A percentile compares a stretch with the other conserved stretches of the same genome.
phyloP scores from a whole-genome alignment of 225 moss, liverwort and hornwort species.

The Sphagnum tenellum region DNA sequence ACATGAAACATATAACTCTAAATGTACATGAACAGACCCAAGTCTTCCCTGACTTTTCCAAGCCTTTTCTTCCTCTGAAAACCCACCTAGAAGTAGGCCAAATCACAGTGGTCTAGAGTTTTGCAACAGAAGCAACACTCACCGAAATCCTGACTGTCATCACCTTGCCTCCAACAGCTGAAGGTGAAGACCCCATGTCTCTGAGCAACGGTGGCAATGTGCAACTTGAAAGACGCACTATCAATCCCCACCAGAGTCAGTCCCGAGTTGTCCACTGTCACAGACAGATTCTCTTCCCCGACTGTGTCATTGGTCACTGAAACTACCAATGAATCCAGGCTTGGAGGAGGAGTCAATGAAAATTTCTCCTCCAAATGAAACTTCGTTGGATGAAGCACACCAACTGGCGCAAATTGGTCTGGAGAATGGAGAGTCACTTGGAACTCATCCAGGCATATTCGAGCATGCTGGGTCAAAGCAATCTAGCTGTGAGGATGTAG shows the following conservation, averaged over 20 bases:
- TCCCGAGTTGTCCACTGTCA: conserved; percentile 3
- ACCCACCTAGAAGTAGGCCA: neutral
- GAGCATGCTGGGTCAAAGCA: conserved; percentile 76
- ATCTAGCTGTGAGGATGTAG: conserved; percentile 48
- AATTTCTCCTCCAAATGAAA: conserved; percentile 70
- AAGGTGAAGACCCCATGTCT: conserved; percentile 35
- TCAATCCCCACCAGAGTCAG: neutral
- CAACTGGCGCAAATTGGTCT: conserved; percentile 82
- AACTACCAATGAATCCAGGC: conserved; percentile 18
- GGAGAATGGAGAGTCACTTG: conserved; percentile 67
- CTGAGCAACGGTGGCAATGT: conserved; percentile 35
- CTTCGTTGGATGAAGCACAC: conserved; percentile 70
- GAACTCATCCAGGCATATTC: conserved; percentile 73
- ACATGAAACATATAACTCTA: too few species aligned
- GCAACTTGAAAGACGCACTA: conserved; percentile 10
- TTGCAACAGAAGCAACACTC: conserved; percentile 11
- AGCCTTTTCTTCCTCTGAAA: too few species aligned
- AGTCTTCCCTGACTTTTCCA: too few species aligned
- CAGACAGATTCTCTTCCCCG: conserved; percentile 10
- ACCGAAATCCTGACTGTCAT: conserved; percentile 20
- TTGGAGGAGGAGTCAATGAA: conserved; percentile 11
- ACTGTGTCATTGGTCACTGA: conserved; percentile 32
- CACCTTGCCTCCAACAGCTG: conserved; percentile 34
- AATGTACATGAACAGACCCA: too few species aligned
- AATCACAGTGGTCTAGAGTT: neutral